Base-by-base conservation (phyloP, 2,329 filamentous ascomycete species). In the Penicillium paneum region DNA sequence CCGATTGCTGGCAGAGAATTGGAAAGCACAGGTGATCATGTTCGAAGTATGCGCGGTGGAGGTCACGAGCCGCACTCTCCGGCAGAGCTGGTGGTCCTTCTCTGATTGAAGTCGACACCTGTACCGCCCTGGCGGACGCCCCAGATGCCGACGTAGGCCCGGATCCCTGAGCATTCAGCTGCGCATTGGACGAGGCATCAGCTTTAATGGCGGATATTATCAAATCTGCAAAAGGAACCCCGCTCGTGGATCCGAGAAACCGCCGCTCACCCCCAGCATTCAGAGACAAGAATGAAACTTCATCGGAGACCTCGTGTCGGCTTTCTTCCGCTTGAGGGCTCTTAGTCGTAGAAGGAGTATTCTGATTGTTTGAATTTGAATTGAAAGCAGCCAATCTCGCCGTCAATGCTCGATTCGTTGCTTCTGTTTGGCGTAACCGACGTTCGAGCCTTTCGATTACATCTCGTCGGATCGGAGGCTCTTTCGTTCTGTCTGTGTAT, bases 281-380 rank as follows among this genome's bases (percentile, higher is more conserved):
- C 15, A 74, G 66, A 7, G 74, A 75, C n/a, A 78, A 64, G 50
- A 74, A 74, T 0, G 75, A 74, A n/a, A 78, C 73, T 52, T 78
- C 72, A 28, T 72, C 72, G 0, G 73, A 69, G 3, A 76, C 68
- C 21, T 74, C 72, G 49, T 49, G 21, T 40, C 32, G 31, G 8
- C 15, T 31, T 40, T 39, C 49, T 34, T 31, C n/a, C 17, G n/a
- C 12, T 24, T 24, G 19, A 21, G 39, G 26, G 12, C 26, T 41
- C 21, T 24, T 35, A n/a, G 32, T 35, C 12, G 32, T 35, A 8
- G 32, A 8, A 3, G 32, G 6, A n/a, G 32, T 35, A 8, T 8
- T 35, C 15, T 35, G 15, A 35, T 35, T 13, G 32, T 35, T 35
- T 13, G 32, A 35, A n/a, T 15, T n/a, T 0, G 32, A 35, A 35